Percentiles rank a stretch among this genome's conserved stretches.
These are phyloP conservation scores for Tetracladium setigerum DNA, from an alignment of 495 filamentous ascomycete genomes.

Conservation along the genomic window DNA sequence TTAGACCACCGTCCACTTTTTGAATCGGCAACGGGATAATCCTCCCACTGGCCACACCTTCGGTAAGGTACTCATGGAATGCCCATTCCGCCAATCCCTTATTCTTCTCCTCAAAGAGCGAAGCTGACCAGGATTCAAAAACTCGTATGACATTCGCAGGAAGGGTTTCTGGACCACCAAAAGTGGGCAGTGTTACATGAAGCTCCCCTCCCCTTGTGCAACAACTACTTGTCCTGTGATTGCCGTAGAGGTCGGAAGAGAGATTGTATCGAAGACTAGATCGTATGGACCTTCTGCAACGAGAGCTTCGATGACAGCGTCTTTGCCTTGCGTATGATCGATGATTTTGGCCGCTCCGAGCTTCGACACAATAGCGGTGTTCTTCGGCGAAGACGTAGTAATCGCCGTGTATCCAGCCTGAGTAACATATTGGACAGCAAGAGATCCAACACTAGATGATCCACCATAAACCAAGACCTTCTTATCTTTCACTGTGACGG, in stretches of 20 bases:
- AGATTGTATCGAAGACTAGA: slow-evolving; percentile 32
- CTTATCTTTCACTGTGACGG: slow-evolving; percentile 28
- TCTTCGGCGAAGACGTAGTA: slow-evolving; percentile 36
- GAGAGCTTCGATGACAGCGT: slow-evolving; percentile 31
- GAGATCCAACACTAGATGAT: slow-evolving; percentile 34
- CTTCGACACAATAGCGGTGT: slow-evolving; percentile 31
- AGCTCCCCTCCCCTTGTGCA: slow-evolving; percentile 25
- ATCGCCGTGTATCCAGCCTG: slow-evolving; percentile 36
- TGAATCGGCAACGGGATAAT: slow-evolving; percentile 37
- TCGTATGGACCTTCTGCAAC: slow-evolving; percentile 24
- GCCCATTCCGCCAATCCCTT: slow-evolving; percentile 29
- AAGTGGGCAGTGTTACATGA: slow-evolving; percentile 24
- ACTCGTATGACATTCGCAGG: slow-evolving; percentile 26
- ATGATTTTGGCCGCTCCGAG: slow-evolving; percentile 40
- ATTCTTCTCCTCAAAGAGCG: too few species aligned
- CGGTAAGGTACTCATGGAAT: slow-evolving; percentile 34
- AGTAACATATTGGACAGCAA: slow-evolving; percentile 32
- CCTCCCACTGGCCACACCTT: slow-evolving; percentile 30
- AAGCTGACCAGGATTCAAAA: too few species aligned
- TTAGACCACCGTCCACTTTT: slow-evolving; percentile 35
- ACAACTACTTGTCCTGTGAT: slow-evolving; percentile 10
- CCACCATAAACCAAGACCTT: slow-evolving; percentile 39
- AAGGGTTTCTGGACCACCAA: slow-evolving; percentile 29
- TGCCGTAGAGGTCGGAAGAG: slow-evolving; percentile 29
- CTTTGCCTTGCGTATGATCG: slow-evolving; percentile 31